Conservation (phyloP, 306 rosid genomes). For the Medicago lupulina region DNA sequence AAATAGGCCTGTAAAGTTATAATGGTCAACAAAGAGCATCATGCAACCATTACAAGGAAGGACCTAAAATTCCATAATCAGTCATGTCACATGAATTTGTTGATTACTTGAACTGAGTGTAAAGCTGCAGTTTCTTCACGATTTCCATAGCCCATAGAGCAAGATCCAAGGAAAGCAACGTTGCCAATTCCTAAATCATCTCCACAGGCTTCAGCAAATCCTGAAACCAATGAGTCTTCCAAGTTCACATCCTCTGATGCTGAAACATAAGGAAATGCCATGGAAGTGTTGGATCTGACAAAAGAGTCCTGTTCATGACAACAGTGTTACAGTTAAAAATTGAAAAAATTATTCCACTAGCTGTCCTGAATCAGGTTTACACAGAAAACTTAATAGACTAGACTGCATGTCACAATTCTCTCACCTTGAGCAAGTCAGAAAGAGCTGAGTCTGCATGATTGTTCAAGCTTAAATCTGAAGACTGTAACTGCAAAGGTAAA, state of each 20-base stretch:
- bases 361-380: constrained; percentile 27
- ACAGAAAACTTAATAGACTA: constrained; percentile 15
- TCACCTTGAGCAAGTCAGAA: constrained; percentile 77
- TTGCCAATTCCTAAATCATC: constrained; percentile 59
- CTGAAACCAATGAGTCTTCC: constrained; percentile 70
- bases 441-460: constrained; percentile 64
- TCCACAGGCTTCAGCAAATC: constrained; percentile 81
- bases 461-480: constrained; percentile 69
- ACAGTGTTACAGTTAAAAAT: constrained; percentile 37
- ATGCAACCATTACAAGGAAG: constrained; percentile 44
- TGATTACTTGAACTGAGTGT: constrained; percentile 76
- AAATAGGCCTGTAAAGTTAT: constrained; percentile 70
- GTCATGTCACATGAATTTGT: constrained; percentile 31
- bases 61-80: constrained; percentile 36
- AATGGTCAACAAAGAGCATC: constrained; percentile 40
- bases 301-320: constrained; percentile 68
- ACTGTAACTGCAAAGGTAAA: constrained; percentile 68
- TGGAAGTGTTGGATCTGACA: constrained; percentile 76
- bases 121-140: constrained; percentile 50
- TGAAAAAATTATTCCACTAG: not conserved
- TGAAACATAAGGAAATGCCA: constrained; percentile 91
- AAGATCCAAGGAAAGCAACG: constrained; percentile 65
- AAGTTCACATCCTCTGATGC: constrained; percentile 68
- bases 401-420: constrained; percentile 38
- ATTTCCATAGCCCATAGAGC: constrained; percentile 60